Evolutionary conservation across 2,329 filamentous ascomycete species (phyloP), one percentile per base, ranked within the genome.

Genomic region (Thelonectria blattea): DNA sequence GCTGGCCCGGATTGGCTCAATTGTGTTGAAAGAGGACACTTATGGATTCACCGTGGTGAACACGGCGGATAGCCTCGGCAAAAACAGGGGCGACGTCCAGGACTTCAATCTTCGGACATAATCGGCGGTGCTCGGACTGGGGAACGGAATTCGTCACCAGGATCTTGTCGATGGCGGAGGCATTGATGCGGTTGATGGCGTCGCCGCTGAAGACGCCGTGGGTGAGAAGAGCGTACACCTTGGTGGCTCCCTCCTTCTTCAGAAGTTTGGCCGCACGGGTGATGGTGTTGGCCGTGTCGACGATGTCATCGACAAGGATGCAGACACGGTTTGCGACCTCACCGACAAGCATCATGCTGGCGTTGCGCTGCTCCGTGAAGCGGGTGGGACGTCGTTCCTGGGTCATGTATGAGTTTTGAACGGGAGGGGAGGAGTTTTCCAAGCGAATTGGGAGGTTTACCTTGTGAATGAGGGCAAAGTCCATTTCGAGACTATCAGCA

Each of bases 381-480:
- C 91, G 90, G 52, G 91, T 96, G 27, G 92, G 93, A 49, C 92
- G 90, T 68, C 92, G 91, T 85, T 96, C 92, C 91, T 93, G 64
- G 60, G 69, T 67, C 64, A 56, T 52, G 60, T 50, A 71, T 76
- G 68, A 75, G 72, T 74, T 55, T 69, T 64, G 72, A 67, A 74
- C 77, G 72, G 76, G 64, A 71, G 59, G 65, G 65, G 56, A 30
- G 27, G 65, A 62, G 60, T 68, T 62, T 68, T 49, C 15, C 55
- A 62, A 49, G 62, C 34, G 42, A 52, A 55, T 57, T 41, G 45
- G 45, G 17, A 18, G 52, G 45, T 60, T 72, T 77, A 78, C 92
- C 89, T 98, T 99, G 83, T 99, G 95, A 72, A 99, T 99, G 60
- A 99, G 86, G 49, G 95, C 95, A 80, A 99, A 98, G 61, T 95